Evolutionary conservation across 2,329 filamentous ascomycete genomes (phyloP).

Genomic region (Colletotrichum sp.): DNA sequence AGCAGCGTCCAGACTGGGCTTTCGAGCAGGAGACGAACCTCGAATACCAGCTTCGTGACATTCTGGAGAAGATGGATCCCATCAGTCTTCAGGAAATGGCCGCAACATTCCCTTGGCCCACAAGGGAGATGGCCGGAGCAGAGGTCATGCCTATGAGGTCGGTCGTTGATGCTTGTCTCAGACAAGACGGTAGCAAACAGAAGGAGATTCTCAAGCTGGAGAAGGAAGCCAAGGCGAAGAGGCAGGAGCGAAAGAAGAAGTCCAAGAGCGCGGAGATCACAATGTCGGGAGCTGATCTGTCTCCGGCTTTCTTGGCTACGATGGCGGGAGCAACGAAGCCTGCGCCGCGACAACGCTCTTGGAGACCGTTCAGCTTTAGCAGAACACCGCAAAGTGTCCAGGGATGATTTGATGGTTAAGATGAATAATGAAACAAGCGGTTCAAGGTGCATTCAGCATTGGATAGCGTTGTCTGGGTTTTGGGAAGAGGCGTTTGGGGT

Average conservation of each 20-base stretch:
- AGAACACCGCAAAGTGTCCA: not conserved
- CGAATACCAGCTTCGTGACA: not conserved
- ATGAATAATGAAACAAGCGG: not conserved
- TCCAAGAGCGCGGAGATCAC: not conserved
- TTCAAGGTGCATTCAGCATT: not conserved
- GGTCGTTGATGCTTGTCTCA: not conserved
- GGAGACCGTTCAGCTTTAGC: not conserved
- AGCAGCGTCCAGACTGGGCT: not conserved
- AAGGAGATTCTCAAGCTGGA: not conserved
- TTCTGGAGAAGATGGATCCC: not conserved
- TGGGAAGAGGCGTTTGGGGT: not conserved
- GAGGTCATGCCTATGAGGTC: not conserved
- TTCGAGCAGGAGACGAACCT: not conserved
- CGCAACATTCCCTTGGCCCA: not conserved
- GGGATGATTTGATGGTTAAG: rapidly evolving
- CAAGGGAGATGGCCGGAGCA: not conserved
- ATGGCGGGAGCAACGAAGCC: not conserved
- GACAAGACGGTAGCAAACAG: not conserved
- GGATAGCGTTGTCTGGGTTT: not conserved
- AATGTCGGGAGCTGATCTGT: not conserved
- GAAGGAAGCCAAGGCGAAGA: not conserved
- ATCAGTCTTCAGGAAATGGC: not conserved
- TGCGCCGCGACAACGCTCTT: not conserved
- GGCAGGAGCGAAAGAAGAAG: not conserved
- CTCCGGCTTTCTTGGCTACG: not conserved